Conservation (phyloP, 2,329 filamentous ascomycete genomes). For the Alternaria ventricosa region DNA sequence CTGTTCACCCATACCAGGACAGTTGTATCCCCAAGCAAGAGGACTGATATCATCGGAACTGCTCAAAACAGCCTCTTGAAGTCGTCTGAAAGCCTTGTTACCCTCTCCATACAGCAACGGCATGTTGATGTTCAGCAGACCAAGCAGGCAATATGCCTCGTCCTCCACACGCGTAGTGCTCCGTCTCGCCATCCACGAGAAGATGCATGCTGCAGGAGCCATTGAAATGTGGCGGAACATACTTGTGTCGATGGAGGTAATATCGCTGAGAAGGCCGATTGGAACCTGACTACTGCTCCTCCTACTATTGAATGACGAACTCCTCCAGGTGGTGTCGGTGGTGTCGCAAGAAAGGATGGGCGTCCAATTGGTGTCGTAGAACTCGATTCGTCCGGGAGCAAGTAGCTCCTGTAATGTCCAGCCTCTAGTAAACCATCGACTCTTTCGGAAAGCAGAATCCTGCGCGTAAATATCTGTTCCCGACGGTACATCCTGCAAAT, state of each 20-base stretch:
- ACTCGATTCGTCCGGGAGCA: background rate
- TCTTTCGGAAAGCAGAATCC: background rate
- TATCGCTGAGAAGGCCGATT: background rate
- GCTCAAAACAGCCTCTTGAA: background rate
- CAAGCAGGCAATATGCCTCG: background rate
- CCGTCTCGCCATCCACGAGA: background rate
- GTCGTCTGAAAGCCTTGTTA: background rate
- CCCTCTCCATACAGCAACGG: background rate
- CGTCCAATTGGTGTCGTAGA: background rate
- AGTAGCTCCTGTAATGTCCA: background rate
- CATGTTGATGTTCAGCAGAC: background rate
- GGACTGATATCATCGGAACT: background rate
- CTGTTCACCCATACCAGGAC: fast-evolving
- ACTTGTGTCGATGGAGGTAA: background rate
- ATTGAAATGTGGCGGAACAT: too few relatives aligned
- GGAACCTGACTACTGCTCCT: too few relatives aligned
- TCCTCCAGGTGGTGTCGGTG: too few relatives aligned
- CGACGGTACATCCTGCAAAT: background rate
- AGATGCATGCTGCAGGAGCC: background rate
- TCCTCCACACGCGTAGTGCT: background rate
- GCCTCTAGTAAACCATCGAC: background rate
- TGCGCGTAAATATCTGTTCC: fast-evolving
- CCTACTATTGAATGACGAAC: too few relatives aligned
- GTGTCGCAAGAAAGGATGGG: background rate
- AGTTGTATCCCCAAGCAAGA: background rate